A percentile compares a stretch with the other conserved stretches of the same genome.
phyloP scores from a whole-genome alignment of 2,329 filamentous ascomycete genomes.

The Fusarium torulosum region DNA sequence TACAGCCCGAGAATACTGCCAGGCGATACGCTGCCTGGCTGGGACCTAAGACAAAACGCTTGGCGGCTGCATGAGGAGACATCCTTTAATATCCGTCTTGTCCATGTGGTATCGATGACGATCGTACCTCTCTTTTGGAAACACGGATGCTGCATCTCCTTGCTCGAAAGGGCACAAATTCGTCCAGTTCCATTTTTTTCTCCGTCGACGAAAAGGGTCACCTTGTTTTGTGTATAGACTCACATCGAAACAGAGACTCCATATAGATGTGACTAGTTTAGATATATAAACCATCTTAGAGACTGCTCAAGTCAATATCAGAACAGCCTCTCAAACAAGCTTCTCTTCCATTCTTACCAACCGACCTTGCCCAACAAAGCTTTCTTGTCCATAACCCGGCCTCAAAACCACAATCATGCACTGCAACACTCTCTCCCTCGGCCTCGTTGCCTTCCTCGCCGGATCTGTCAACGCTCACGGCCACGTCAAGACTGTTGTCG shows the following conservation, averaged over 20 bases:
- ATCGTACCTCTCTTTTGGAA: constrained; percentile 22
- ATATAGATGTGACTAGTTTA: neutral
- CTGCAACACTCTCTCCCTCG: constrained; percentile 23
- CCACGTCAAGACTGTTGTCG: constrained; percentile 45
- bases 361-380: constrained; percentile 1
- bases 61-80: constrained; percentile 16
- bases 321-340: constrained; percentile 14
- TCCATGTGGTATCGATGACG: constrained; percentile 9
- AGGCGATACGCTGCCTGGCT: constrained; percentile 6
- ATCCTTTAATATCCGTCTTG: constrained; percentile 26
- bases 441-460: constrained; percentile 43
- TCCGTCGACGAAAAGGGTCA: constrained; percentile 35
- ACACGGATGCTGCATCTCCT: constrained; percentile 32
- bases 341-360: constrained; percentile 3
- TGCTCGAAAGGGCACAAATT: constrained; percentile 27
- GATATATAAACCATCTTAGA: constrained; percentile 23
- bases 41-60: constrained; percentile 8
- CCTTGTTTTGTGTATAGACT: constrained; percentile 16
- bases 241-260: neutral
- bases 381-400: constrained; percentile 4
- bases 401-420: constrained; percentile 19
- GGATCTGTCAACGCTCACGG: constrained; percentile 49
- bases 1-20: constrained; percentile 8
- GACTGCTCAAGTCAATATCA: neutral
- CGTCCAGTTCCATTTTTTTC: constrained; percentile 18